phyloP scores from a whole-genome alignment of 306 rosid species.

The Fragaria ananassa region DNA sequence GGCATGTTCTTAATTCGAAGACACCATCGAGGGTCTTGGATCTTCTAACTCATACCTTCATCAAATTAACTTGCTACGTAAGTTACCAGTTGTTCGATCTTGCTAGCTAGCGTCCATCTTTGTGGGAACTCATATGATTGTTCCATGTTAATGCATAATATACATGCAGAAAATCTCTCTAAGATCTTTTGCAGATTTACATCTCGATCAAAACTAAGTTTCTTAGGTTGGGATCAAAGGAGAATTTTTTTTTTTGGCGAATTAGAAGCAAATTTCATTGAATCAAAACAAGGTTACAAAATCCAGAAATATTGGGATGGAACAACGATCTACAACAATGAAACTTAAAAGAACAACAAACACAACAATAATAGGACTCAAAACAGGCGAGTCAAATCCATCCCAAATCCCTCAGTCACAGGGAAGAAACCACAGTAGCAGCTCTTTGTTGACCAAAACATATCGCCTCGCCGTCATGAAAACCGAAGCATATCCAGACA shows the following conservation, averaged over 20 bases:
- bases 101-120: neutral
- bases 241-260: neutral
- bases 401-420: too few species aligned
- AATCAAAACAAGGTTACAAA: too few species aligned
- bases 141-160: neutral
- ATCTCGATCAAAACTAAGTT: neutral
- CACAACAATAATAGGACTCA: too few species aligned
- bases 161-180: neutral
- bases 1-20: constrained; percentile 22
- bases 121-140: neutral
- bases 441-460: too few species aligned
- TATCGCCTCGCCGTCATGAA: too few species aligned
- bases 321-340: too few species aligned
- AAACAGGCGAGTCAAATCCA: too few species aligned
- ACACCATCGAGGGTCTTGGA: neutral
- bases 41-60: neutral
- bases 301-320: too few species aligned
- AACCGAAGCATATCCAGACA: too few species aligned
- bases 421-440: too few species aligned
- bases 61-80: neutral
- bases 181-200: neutral
- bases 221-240: neutral
- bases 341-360: too few species aligned
- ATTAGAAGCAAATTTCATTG: too few species aligned
- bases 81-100: neutral